These are phyloP conservation scores for Eutrema heterophyllum DNA, from an alignment of 345 rosid species.

Conservation along the genomic window DNA sequence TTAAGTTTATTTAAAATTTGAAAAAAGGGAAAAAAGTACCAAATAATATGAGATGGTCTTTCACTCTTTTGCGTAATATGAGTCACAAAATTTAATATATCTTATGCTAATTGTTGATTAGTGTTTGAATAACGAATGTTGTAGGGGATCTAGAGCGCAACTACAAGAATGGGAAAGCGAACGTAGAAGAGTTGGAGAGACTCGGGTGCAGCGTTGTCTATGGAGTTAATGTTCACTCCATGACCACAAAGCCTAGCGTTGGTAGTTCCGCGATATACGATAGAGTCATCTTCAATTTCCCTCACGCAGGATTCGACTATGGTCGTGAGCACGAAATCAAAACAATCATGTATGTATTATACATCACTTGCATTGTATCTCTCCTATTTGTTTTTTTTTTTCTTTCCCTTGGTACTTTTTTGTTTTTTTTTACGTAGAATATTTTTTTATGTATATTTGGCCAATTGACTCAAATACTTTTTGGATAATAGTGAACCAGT, in stretches of 20 bases:
- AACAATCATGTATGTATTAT: conserved; percentile 9
- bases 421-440: neutral
- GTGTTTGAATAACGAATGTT: neutral
- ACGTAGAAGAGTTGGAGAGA: conserved; percentile 18
- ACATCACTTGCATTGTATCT: neutral
- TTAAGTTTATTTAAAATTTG: too few species aligned
- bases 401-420: too few species aligned
- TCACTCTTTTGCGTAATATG: too few species aligned
- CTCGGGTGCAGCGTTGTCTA: conserved; percentile 30
- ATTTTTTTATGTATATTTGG: too few species aligned
- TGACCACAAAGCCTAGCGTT: conserved; percentile 17
- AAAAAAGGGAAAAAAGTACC: too few species aligned
- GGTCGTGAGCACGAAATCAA: conserved; percentile 4
- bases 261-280: conserved; percentile 7
- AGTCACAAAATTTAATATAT: neutral
- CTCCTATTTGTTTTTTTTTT: neutral
- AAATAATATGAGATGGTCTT: too few species aligned
- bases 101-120: neutral
- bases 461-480: too few species aligned
- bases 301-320: conserved; percentile 35
- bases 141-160: conserved; percentile 18
- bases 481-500: neutral
- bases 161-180: conserved; percentile 12
- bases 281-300: conserved; percentile 39
- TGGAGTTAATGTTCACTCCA: conserved; percentile 30